Conservation (phyloP, 2,329 filamentous ascomycete species). For the Chrysoporthe puriensis region DNA sequence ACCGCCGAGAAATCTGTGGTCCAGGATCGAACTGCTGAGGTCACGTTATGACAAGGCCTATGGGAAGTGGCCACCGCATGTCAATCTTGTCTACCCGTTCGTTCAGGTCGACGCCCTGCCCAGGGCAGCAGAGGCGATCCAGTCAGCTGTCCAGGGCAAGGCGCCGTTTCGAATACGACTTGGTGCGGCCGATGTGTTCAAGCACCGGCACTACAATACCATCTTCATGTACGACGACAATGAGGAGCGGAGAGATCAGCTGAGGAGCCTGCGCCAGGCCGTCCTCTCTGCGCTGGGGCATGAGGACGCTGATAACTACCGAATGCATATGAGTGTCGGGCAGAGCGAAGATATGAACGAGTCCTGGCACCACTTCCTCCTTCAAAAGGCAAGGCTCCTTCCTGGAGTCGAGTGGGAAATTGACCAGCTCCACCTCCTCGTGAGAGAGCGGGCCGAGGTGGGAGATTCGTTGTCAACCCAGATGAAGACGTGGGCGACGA, state of each 20-base stretch:
- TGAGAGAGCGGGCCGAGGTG: constrained; percentile 43
- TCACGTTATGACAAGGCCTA: constrained; percentile 65
- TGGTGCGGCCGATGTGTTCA: constrained; percentile 50
- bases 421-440: constrained; percentile 54
- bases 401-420: constrained; percentile 53
- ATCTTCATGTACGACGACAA: constrained; percentile 47
- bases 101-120: constrained; percentile 52
- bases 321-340: constrained; percentile 63
- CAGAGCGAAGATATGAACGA: constrained; percentile 54
- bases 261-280: constrained; percentile 41
- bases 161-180: constrained; percentile 40
- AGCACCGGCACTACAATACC: constrained; percentile 53
- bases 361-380: constrained; percentile 52
- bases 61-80: constrained; percentile 66
- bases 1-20: constrained; percentile 53
- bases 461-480: constrained; percentile 36
- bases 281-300: constrained; percentile 45
- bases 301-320: constrained; percentile 36
- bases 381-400: constrained; percentile 56
- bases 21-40: constrained; percentile 57
- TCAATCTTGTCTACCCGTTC: constrained; percentile 71
- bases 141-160: constrained; percentile 38
- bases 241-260: constrained; percentile 22
- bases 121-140: constrained; percentile 46
- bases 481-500: constrained; percentile 62